Conservation (phyloP, 176 grass and related monocot species). For the Rhynchospora pubera region DNA sequence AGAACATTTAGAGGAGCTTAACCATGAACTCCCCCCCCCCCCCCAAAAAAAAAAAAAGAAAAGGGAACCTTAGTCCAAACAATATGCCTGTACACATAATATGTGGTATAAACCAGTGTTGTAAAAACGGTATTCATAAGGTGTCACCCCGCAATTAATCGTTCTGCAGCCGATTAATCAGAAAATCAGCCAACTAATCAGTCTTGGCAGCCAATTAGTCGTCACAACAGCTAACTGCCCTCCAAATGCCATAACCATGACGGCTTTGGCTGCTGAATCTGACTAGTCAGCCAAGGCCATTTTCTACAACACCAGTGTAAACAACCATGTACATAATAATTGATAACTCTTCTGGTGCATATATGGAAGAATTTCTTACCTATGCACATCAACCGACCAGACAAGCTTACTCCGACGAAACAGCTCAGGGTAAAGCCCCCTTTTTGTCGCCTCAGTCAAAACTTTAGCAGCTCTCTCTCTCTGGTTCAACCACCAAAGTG, state of each 20-base stretch:
- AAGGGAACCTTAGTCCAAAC: not conserved
- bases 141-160: too few relatives aligned
- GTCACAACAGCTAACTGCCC: too few relatives aligned
- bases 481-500: constrained; percentile 84
- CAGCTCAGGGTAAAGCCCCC: constrained; percentile 78
- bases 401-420: constrained; percentile 61
- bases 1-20: not conserved
- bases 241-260: too few relatives aligned
- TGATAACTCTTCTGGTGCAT: not conserved
- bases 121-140: too few relatives aligned
- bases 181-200: too few relatives aligned
- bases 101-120: not conserved
- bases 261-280: too few relatives aligned
- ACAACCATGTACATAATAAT: not conserved
- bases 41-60: constrained; percentile 15
- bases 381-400: constrained; percentile 91
- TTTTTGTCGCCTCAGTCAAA: constrained; percentile 56
- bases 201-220: too few relatives aligned
- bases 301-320: not conserved
- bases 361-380: constrained; percentile 36
- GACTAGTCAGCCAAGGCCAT: too few relatives aligned
- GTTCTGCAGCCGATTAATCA: too few relatives aligned
- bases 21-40: not conserved
- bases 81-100: not conserved
- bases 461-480: constrained; percentile 63